Conservation (phyloP, 305 asterid genomes). For the Plantago rigida region DNA sequence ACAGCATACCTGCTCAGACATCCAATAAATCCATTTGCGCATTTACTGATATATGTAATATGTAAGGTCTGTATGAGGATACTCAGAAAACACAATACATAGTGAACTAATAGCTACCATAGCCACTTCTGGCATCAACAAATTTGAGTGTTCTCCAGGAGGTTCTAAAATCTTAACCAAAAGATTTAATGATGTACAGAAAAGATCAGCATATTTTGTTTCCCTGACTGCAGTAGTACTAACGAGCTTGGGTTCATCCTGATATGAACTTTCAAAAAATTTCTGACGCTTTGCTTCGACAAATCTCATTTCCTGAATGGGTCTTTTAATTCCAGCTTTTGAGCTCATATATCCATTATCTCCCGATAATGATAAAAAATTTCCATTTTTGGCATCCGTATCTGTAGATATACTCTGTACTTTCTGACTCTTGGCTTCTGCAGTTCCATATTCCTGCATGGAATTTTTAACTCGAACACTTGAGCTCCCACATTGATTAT, state of each 20-base stretch:
- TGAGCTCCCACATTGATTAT: constrained; percentile 28
- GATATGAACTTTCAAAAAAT: constrained; percentile 30
- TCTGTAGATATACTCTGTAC: constrained; percentile 26
- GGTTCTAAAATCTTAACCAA: constrained; percentile 64
- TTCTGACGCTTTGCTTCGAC: constrained; percentile 56
- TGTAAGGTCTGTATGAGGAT: constrained; percentile 52
- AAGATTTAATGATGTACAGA: constrained; percentile 43
- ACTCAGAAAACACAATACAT: constrained; percentile 59
- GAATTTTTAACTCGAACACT: constrained; percentile 56
- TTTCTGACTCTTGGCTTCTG: constrained; percentile 56
- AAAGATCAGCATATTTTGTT: constrained; percentile 54
- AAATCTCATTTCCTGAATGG: constrained; percentile 35
- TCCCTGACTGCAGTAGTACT: constrained; percentile 35
- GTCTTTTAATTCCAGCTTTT: constrained; percentile 57
- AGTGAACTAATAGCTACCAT: constrained; percentile 65
- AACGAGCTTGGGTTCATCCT: constrained; percentile 28
- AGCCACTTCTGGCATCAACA: constrained; percentile 46
- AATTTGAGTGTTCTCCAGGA: constrained; percentile 42
- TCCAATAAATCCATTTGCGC: constrained; percentile 73
- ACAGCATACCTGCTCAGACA: constrained; percentile 61
- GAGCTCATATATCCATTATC: constrained; percentile 29
- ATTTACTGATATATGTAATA: constrained; percentile 45
- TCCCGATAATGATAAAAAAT: constrained; percentile 27
- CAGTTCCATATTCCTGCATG: constrained; percentile 34
- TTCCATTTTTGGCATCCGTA: constrained; percentile 27